Base-by-base conservation (phyloP, 2,329 filamentous ascomycete species). In the Saccharata proteae region DNA sequence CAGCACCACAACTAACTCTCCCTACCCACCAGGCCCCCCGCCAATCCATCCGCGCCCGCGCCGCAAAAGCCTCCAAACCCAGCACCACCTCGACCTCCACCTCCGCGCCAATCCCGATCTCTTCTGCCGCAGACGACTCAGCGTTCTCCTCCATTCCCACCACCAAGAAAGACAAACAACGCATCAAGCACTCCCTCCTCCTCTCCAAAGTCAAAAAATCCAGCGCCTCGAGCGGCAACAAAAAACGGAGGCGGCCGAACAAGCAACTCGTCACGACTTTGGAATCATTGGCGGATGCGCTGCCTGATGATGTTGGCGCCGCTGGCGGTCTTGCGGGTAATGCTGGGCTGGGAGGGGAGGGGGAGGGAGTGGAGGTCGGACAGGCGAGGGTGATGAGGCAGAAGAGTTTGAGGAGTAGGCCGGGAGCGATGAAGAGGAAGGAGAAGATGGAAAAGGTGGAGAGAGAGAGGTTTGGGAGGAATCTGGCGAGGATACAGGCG, bases 371-470 rank as follows among this genome's bases (percentile, higher is more conserved):
- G 2, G 52, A 46, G 18, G 29, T 51, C 38, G 59, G 52, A 8
- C 67, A 73, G 43, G 73, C 73, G 0, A n/a, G n/a, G n/a, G 81
- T 77, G 44, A 69, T 90, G 30, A 65, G 71, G 38, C 78, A 82
- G 42, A 79, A 74, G 61, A 88, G 79, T 38, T 47, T 96, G 46
- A 77, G 71, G 56, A 77, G 71, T 39, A 65, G 76, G 32, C 82
- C 75, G 3, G 88, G 88, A 1, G 83, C 84, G 14, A 67, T 86
- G 59, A 92, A 84, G 69, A 67, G 72, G 49, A 90, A 84, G 59
- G 81, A 85, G 58, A 77, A 69, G 55, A 50, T 96, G 18, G 81
- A 93, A 36, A 74, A 64, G 53, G 64, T 72, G 37, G 88, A 96
- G 68, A 79, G 81, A 61, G 75, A 85, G 53, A 66, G 88, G 38